phyloP scores from a whole-genome alignment of 345 rosid species.

The Lumnitzera racemosa region DNA sequence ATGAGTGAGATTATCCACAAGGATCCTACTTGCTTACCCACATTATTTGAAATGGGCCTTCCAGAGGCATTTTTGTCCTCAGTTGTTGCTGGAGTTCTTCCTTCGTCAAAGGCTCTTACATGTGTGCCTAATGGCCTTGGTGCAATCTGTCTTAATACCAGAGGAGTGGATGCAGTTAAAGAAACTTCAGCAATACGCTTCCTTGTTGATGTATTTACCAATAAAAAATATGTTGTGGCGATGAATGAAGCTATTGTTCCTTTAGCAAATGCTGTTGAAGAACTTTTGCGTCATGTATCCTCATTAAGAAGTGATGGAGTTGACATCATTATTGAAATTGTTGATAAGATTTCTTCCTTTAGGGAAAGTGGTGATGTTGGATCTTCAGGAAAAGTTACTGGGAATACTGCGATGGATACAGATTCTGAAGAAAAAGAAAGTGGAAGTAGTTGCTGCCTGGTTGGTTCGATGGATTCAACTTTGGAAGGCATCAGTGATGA shows the following conservation, averaged over 20 bases:
- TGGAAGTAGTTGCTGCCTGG: slow-evolving; percentile 36
- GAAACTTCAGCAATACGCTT: slow-evolving; percentile 74
- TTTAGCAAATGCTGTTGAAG: slow-evolving; percentile 91
- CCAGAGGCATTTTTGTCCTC: slow-evolving; percentile 91
- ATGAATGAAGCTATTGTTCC: slow-evolving; percentile 96
- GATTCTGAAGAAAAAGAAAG: slow-evolving; percentile 65
- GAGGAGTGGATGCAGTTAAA: slow-evolving; percentile 87
- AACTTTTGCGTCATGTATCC: slow-evolving; percentile 89
- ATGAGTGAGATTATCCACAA: slow-evolving; percentile 98
- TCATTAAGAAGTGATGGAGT: slow-evolving; percentile 78
- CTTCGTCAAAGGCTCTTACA: slow-evolving; percentile 91
- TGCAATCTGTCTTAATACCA: slow-evolving; percentile 87
- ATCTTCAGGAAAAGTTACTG: slow-evolving; percentile 43
- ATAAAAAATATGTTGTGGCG: slow-evolving; percentile 77
- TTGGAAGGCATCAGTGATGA: slow-evolving; percentile 59
- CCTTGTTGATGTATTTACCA: slow-evolving; percentile 75
- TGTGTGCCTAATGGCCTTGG: slow-evolving; percentile 94
- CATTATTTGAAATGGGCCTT: slow-evolving; percentile 77
- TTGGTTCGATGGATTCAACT: slow-evolving; percentile 33
- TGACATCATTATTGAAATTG: slow-evolving; percentile 84
- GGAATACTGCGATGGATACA: slow-evolving; percentile 75
- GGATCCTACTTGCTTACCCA: slow-evolving; percentile 83
- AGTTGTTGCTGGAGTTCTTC: slow-evolving; percentile 69
- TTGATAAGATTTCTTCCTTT: slow-evolving; percentile 64
- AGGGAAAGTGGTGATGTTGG: slow-evolving; percentile 38